Conservation (phyloP, 2,329 filamentous ascomycete species). For the Xylaria sp. region DNA sequence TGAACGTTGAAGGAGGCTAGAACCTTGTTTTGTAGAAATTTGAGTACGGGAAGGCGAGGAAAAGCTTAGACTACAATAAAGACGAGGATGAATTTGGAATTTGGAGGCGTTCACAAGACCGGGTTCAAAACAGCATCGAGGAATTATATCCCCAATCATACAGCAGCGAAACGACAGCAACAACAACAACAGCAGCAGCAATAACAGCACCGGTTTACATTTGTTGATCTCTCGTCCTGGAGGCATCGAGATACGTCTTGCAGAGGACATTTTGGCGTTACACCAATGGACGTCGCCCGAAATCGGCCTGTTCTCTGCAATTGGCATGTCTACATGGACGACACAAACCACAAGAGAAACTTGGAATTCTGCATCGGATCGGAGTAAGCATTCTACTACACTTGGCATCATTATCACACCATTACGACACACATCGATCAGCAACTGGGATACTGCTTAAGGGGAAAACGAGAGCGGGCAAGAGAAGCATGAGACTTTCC, state of each 20-base stretch:
- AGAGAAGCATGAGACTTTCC: neutral
- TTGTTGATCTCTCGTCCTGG: slow-evolving; percentile 9
- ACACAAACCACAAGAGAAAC: slow-evolving; percentile 13
- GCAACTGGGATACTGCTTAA: neutral
- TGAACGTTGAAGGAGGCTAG: slow-evolving; percentile 6
- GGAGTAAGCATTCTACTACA: slow-evolving; percentile 30
- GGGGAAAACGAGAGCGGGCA: neutral
- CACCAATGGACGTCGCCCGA: neutral
- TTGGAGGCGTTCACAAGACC: slow-evolving; percentile 20
- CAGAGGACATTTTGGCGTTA: slow-evolving; percentile 19
- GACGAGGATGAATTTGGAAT: slow-evolving; percentile 14
- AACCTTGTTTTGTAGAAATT: slow-evolving; percentile 10
- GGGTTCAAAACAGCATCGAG: slow-evolving; percentile 8
- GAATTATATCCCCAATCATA: slow-evolving; percentile 2
- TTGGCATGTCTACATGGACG: slow-evolving; percentile 18
- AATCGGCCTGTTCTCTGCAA: slow-evolving; percentile 7
- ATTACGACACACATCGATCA: neutral
- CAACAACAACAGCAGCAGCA: slow-evolving; percentile 8
- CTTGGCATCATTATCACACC: slow-evolving; percentile 15
- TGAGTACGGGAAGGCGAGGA: slow-evolving; percentile 2
- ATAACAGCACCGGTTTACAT: slow-evolving; percentile 5
- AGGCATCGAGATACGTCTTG: slow-evolving; percentile 4
- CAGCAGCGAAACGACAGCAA: slow-evolving; percentile 8
- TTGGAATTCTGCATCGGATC: slow-evolving; percentile 30
- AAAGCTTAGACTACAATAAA: slow-evolving; percentile 22